phyloP scores from a whole-genome alignment of 306 rosid species.

The Mimosa bimucronata region DNA sequence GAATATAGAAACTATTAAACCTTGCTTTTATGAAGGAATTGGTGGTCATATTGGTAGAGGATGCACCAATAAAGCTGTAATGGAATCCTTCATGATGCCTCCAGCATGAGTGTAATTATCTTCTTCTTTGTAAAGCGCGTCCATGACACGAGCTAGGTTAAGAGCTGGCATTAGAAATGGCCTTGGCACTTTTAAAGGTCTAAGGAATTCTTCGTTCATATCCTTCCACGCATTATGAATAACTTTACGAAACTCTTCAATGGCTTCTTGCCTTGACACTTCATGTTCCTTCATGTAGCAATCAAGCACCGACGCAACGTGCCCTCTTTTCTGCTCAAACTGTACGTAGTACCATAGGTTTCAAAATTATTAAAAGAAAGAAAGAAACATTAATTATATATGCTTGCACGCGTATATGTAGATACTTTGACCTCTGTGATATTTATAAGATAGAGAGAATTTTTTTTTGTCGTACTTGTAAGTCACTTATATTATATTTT shows the following conservation, averaged over 20 bases:
- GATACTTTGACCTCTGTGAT: too few species aligned
- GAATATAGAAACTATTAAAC: too few species aligned
- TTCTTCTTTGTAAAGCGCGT: constrained; percentile 29
- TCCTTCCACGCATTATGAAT: constrained; percentile 41
- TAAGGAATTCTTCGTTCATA: constrained; percentile 38
- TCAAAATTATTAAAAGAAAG: background rate
- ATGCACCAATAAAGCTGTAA: constrained; percentile 26
- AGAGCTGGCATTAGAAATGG: constrained; percentile 9
- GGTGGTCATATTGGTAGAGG: background rate
- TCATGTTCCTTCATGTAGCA: constrained; percentile 39
- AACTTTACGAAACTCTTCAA: constrained; percentile 12
- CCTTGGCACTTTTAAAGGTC: constrained; percentile 23
- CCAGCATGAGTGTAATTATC: constrained; percentile 21
- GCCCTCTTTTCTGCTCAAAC: constrained; percentile 48
- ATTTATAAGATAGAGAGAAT: too few species aligned
- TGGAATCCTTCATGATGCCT: constrained; percentile 33
- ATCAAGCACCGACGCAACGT: constrained; percentile 31
- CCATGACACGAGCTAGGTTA: constrained; percentile 18
- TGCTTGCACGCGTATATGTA: too few species aligned
- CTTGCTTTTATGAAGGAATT: too few species aligned
- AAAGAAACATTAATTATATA: too few species aligned
- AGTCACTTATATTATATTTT: too few species aligned
- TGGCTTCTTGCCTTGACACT: constrained; percentile 34
- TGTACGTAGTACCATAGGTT: background rate
- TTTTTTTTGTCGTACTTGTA: too few species aligned